These are phyloP conservation scores for Fusarium tupiense DNA, from an alignment of 2,329 filamentous ascomycete species.

Conservation along the genomic window DNA sequence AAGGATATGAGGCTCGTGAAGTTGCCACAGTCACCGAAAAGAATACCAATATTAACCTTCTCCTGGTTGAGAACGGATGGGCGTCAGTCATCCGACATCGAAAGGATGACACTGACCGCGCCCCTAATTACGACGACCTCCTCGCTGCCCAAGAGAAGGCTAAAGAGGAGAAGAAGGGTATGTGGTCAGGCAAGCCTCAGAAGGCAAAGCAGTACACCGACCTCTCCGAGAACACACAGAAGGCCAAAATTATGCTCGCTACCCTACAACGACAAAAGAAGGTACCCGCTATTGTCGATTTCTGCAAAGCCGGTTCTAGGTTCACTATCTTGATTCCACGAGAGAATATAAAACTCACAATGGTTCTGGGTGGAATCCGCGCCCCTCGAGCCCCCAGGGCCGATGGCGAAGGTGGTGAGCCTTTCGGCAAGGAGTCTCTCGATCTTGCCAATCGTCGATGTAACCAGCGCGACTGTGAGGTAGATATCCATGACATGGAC, in stretches of 20 bases:
- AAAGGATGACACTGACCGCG: conserved; percentile 92
- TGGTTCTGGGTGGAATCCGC: conserved; percentile 92
- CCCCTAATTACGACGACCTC: conserved; percentile 91
- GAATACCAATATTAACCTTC: conserved; percentile 86
- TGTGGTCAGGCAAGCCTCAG: conserved; percentile 91
- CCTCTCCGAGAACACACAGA: conserved; percentile 91
- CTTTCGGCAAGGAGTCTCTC: conserved; percentile 93
- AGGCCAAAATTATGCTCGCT: conserved; percentile 92
- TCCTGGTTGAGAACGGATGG: conserved; percentile 91
- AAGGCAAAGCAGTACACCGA: conserved; percentile 86
- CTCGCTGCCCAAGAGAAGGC: conserved; percentile 83
- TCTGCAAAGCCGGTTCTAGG: conserved; percentile 95
- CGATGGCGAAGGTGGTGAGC: conserved; percentile 83
- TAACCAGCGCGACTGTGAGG: conserved; percentile 94
- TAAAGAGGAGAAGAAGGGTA: conserved; percentile 88
- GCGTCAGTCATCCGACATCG: conserved; percentile 94
- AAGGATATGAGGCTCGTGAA: conserved; percentile 93
- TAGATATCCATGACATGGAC: conserved; percentile 94
- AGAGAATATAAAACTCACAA: conserved; percentile 92
- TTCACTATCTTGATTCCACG: conserved; percentile 93
- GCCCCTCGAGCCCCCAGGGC: conserved; percentile 85
- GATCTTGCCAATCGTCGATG: conserved; percentile 89
- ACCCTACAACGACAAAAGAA: conserved; percentile 90
- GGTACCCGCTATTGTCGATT: conserved; percentile 93
- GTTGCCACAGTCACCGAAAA: conserved; percentile 88